These are phyloP conservation scores for Recurvomyces mirabilis DNA, from an alignment of 495 filamentous ascomycete species.

Conservation along the genomic window DNA sequence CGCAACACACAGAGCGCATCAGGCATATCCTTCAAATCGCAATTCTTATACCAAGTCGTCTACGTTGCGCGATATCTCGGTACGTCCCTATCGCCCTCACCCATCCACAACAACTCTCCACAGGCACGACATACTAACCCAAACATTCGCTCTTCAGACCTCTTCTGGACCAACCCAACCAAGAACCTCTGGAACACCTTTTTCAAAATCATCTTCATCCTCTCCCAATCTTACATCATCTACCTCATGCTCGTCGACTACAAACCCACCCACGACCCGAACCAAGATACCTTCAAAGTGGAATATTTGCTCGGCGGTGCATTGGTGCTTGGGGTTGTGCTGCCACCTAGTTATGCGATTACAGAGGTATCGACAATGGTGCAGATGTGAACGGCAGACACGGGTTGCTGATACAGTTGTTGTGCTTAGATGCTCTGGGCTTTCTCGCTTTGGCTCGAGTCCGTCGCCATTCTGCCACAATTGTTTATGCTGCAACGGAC, in stretches of 20 bases:
- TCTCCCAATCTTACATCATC: conserved; percentile 78
- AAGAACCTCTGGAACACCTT: conserved; percentile 64
- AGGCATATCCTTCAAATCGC: conserved; percentile 96
- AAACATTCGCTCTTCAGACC: too few relatives aligned
- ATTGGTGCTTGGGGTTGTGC: conserved; percentile 64
- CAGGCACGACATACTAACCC: too few relatives aligned
- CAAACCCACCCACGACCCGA: conserved; percentile 90
- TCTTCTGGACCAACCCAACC: conserved; percentile 71
- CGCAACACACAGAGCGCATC: conserved; percentile 63
- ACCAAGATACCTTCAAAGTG: conserved; percentile 91
- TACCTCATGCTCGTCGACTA: conserved; percentile 95
- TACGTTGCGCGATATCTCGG: conserved; percentile 88
- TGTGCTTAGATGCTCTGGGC: conserved; percentile 71
- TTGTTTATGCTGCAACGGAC: conserved; percentile 96
- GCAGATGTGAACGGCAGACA: conserved; percentile 4
- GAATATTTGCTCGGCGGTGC: conserved; percentile 80
- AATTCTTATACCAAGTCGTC: conserved; percentile 84
- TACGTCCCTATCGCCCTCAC: too few relatives aligned
- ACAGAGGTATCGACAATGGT: conserved; percentile 53
- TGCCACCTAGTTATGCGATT: conserved; percentile 66
- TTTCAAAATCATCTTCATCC: conserved; percentile 94
- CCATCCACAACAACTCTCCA: too few relatives aligned
- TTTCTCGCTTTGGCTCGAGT: conserved; percentile 95
- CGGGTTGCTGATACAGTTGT: not conserved
- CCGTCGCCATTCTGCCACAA: conserved; percentile 91